Conservation (phyloP, 1,139 yeast species). For the Pneumocystis canis region DNA sequence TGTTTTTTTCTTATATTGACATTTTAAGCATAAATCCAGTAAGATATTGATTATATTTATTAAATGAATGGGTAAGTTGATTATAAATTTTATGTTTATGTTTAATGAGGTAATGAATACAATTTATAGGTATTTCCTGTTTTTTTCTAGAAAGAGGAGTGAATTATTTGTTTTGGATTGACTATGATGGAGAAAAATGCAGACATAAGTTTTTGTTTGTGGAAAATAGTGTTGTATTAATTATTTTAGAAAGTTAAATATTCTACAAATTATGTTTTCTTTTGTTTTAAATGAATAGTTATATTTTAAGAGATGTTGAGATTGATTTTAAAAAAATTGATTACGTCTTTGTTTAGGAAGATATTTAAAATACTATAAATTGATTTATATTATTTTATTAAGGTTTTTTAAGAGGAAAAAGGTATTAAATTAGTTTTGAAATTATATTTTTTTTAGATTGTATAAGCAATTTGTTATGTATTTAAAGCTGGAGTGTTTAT, state of each 20-base stretch:
- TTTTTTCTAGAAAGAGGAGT: conserved; percentile 96
- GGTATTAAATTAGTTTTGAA: conserved; percentile 78
- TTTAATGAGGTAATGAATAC: not conserved
- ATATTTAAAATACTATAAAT: conserved; percentile 89
- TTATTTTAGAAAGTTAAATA: conserved; percentile 47
- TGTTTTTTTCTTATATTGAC: conserved; percentile 72
- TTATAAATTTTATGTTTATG: too few relatives aligned
- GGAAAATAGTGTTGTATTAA: not conserved
- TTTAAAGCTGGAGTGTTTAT: conserved; percentile 1
- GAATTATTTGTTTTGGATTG: conserved; percentile 64
- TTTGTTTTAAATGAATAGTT: conserved; percentile 17
- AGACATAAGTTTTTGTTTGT: conserved; percentile 38
- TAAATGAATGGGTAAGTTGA: conserved; percentile 56
- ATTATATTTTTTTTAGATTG: conserved; percentile 24
- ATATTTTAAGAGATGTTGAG: conserved; percentile 55
- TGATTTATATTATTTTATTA: conserved; percentile 87
- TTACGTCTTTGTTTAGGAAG: conserved; percentile 71
- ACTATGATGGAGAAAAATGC: conserved; percentile 75
- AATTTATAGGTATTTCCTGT: conserved; percentile 43
- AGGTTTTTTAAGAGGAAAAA: conserved; percentile 54
- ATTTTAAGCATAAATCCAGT: conserved; percentile 58
- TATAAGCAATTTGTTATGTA: conserved; percentile 3
- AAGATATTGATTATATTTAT: conserved; percentile 73
- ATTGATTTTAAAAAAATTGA: conserved; percentile 49
- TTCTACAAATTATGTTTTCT: conserved; percentile 79